These are phyloP conservation scores for Articulospora tetracladia DNA, from an alignment of 495 filamentous ascomycete species.

Conservation along the genomic window DNA sequence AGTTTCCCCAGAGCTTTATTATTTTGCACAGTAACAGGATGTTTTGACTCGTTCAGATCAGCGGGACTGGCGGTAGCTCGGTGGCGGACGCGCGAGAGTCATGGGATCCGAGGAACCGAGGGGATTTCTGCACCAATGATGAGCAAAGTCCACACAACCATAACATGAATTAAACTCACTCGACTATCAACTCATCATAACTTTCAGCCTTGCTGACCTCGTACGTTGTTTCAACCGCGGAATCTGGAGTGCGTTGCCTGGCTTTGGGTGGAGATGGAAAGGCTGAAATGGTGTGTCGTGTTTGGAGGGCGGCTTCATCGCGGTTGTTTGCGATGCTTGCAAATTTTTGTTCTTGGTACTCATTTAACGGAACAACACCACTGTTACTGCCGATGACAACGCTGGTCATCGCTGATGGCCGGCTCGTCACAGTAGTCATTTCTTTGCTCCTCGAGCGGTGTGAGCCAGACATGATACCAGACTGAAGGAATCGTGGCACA, in stretches of 20 bases:
- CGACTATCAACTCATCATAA: not conserved
- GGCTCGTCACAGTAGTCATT: not conserved
- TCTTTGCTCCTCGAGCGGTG: not conserved
- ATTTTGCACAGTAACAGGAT: too few relatives aligned
- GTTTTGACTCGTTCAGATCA: too few relatives aligned
- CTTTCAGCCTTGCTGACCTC: not conserved
- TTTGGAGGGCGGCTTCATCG: too few relatives aligned
- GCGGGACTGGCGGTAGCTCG: not conserved
- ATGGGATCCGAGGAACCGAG: not conserved
- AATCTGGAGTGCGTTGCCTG: not conserved
- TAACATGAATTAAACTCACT: not conserved
- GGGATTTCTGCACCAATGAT: not conserved
- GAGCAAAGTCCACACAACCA: not conserved
- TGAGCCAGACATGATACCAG: not conserved
- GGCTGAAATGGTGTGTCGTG: not conserved
- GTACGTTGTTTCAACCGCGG: not conserved
- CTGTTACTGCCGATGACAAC: not conserved
- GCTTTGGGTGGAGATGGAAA: not conserved
- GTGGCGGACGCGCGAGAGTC: not conserved
- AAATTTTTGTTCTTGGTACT: not conserved
- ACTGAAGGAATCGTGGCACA: constrained; percentile 27
- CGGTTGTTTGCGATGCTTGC: not conserved
- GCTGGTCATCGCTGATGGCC: not conserved
- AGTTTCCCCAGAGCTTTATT: too few relatives aligned
- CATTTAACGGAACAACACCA: not conserved